Evolutionary conservation across 169 alveolate species (phyloP).

Genomic region (Babesia caballi): DNA sequence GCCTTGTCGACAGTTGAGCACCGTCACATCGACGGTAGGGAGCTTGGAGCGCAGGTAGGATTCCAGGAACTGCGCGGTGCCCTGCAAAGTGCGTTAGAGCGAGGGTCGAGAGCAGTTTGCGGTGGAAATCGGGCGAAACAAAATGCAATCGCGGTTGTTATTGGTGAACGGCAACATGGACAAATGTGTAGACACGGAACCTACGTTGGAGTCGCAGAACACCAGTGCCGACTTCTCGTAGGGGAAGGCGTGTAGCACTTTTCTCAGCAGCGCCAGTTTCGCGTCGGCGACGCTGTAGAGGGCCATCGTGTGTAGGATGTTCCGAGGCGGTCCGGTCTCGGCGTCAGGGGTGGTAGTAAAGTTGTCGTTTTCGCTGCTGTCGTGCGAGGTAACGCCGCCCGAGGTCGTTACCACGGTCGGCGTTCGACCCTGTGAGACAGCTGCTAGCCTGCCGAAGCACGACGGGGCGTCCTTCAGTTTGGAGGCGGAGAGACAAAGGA

Average conservation of each 20-base stretch:
- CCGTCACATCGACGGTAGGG: conserved; percentile 10
- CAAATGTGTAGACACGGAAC: conserved; percentile 13
- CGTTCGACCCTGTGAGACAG: not conserved
- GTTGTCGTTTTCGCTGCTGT: not conserved
- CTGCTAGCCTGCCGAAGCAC: conserved; percentile 12
- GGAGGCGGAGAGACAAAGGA: conserved; percentile 50
- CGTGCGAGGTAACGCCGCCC: not conserved
- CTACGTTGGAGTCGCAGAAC: conserved; percentile 54
- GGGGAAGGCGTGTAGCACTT: conserved; percentile 34
- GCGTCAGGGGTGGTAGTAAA: not conserved
- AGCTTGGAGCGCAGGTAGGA: conserved; percentile 23
- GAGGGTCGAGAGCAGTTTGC: not conserved
- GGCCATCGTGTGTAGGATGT: conserved; percentile 53
- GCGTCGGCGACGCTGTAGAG: conserved; percentile 45
- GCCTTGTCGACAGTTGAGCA: conserved; percentile 46
- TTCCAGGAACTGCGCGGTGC: conserved; percentile 41
- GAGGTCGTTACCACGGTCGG: not conserved
- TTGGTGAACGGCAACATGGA: no score
- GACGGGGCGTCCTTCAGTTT: conserved; percentile 11
- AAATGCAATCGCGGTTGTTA: no score
- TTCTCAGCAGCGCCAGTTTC: conserved; percentile 29
- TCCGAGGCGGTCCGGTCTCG: conserved; percentile 6
- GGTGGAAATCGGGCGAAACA: not conserved
- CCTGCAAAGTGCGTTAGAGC: not conserved
- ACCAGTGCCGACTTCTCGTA: conserved; percentile 53